phyloP scores from a whole-genome alignment of 2,329 filamentous ascomycete species.

The Pseudocercospora ulei region DNA sequence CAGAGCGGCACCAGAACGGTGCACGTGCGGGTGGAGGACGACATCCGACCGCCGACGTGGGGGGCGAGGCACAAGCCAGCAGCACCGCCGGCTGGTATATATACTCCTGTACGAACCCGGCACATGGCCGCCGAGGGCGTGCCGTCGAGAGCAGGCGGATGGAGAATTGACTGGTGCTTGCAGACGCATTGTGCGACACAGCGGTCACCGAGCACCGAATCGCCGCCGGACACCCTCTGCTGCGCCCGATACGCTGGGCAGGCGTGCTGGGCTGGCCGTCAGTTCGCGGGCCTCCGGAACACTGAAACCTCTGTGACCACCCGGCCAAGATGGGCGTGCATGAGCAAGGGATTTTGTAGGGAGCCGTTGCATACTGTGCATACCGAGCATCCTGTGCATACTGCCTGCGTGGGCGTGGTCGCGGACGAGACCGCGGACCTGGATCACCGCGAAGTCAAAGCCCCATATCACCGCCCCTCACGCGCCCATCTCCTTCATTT shows the following conservation, averaged over 20 bases:
- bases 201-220: conserved; percentile 7
- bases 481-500: conserved; percentile 11
- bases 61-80: not conserved
- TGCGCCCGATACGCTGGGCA: conserved; percentile 5
- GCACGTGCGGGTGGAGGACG: not conserved
- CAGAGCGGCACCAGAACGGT: not conserved
- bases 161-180: conserved; percentile 13
- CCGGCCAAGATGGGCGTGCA: conserved; percentile 12
- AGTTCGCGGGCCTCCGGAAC: not conserved
- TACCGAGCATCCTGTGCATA: too few species aligned
- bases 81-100: conserved; percentile 1
- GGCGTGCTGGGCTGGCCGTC: not conserved
- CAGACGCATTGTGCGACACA: conserved; percentile 13
- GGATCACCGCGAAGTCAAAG: conserved; percentile 19
- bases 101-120: conserved; percentile 17
- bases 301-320: conserved; percentile 10
- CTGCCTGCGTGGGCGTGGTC: not conserved
- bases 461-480: conserved; percentile 15
- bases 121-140: conserved; percentile 14
- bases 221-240: not conserved
- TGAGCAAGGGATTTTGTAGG: conserved; percentile 18
- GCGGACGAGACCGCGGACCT: conserved; percentile 16
- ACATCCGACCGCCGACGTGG: not conserved
- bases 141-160: not conserved
- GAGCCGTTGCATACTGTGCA: conserved; percentile 4